Percentiles rank a stretch among this genome's conserved stretches.
Conservation (phyloP, 805 yeast genomes). For the Saccharomycopsis sp. region DNA sequence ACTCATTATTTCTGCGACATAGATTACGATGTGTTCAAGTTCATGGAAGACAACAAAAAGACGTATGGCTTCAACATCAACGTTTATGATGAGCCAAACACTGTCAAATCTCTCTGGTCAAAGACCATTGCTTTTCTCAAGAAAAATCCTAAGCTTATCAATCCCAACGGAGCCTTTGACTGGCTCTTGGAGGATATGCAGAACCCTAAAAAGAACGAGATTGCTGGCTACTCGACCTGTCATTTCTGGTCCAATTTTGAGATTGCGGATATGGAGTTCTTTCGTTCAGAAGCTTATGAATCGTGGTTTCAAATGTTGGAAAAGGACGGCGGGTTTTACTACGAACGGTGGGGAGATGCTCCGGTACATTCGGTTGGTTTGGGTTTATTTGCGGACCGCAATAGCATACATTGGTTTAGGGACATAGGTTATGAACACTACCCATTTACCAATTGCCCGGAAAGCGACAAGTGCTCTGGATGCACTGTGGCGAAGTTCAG, state of each 20-base stretch:
- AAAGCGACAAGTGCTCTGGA: constrained; percentile 38
- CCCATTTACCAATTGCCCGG: constrained; percentile 76
- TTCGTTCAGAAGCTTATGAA: constrained; percentile 58
- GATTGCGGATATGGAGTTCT: constrained; percentile 78
- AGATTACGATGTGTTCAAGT: constrained; percentile 71
- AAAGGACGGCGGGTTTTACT: constrained; percentile 70
- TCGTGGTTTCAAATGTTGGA: constrained; percentile 61
- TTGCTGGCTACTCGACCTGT: constrained; percentile 51
- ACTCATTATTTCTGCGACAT: constrained; percentile 62
- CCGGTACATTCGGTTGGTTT: constrained; percentile 81
- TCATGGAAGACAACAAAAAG: constrained; percentile 59
- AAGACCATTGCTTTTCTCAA: constrained; percentile 55
- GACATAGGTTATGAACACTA: constrained; percentile 73
- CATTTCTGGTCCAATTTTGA: constrained; percentile 93
- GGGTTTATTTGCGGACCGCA: constrained; percentile 61
- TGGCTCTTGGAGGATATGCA: constrained; percentile 56
- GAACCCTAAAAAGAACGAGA: constrained; percentile 40
- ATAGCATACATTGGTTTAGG: constrained; percentile 76
- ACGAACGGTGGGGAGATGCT: constrained; percentile 93
- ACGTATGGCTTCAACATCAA: constrained; percentile 68
- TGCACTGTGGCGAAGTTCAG: constrained; percentile 55
- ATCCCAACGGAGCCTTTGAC: constrained; percentile 52
- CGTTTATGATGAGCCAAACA: constrained; percentile 62
- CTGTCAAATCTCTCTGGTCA: constrained; percentile 62
- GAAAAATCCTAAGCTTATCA: constrained; percentile 48